Evolutionary conservation across 345 rosid species (phyloP).

Genomic region (Syzygium grande): DNA sequence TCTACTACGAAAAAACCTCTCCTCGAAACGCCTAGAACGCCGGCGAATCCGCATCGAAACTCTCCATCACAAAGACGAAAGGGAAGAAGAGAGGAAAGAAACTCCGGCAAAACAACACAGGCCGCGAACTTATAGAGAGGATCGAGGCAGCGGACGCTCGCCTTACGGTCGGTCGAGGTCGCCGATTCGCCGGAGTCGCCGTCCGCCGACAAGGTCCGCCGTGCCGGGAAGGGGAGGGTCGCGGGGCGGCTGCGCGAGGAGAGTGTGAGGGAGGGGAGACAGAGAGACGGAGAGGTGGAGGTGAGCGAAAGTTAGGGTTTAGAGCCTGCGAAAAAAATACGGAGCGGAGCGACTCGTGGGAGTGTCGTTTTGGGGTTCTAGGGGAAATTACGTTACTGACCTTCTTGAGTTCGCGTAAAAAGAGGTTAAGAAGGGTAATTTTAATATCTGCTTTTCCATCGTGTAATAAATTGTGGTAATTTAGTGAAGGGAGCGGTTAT

Average conservation of each 20-base stretch:
- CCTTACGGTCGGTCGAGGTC: neutral
- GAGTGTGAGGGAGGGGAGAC: neutral
- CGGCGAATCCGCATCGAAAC: neutral
- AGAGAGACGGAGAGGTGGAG: neutral
- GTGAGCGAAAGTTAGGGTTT: neutral
- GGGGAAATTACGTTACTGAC: neutral
- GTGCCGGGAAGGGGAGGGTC: neutral
- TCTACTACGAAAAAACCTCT: neutral
- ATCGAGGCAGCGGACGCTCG: neutral
- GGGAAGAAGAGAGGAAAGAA: neutral
- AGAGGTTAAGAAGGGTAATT: neutral
- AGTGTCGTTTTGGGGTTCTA: neutral
- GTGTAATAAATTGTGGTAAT: neutral
- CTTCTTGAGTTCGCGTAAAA: neutral
- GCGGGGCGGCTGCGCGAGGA: neutral
- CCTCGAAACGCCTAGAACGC: neutral
- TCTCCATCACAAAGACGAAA: neutral
- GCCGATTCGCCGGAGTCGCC: neutral
- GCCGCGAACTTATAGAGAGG: neutral
- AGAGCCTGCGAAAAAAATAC: neutral
- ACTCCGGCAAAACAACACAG: neutral
- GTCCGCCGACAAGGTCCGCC: neutral
- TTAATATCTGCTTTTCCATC: neutral
- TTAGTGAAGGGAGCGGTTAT: neutral
- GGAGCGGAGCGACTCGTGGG: neutral